Evolutionary conservation across 768 basidiomycete genomes (phyloP).

Genomic region (Auricularia sp.): DNA sequence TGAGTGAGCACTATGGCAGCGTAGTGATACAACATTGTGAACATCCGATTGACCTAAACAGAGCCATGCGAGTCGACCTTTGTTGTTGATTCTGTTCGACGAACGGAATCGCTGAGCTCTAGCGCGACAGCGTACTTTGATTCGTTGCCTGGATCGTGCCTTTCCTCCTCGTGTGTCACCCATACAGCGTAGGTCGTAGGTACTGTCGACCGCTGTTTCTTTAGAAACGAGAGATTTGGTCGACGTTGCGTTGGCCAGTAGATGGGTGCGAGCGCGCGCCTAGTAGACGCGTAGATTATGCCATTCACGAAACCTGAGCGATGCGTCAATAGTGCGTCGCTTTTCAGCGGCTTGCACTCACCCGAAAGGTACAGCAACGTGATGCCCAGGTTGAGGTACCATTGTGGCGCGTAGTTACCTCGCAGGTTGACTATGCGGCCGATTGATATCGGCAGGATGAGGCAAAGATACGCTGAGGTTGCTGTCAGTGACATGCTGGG

Average conservation of each 20-base stretch:
- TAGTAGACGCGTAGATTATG: not conserved
- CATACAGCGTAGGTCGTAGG: not conserved
- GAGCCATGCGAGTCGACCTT: not conserved
- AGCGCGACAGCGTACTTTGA: not conserved
- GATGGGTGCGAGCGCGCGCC: not conserved
- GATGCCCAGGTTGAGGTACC: not conserved
- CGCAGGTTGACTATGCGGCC: not conserved
- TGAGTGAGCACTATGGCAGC: too few species aligned
- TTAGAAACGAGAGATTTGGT: not conserved
- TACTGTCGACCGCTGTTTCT: not conserved
- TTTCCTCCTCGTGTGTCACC: not conserved
- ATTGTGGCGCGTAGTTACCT: not conserved
- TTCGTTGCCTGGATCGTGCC: not conserved
- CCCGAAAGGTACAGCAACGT: not conserved
- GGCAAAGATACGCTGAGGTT: not conserved
- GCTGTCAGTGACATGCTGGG: too few species aligned
- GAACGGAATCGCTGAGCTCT: not conserved
- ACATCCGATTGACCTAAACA: not conserved
- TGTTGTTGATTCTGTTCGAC: not conserved
- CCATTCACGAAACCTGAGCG: not conserved
- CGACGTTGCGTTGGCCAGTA: not conserved
- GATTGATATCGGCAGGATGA: not conserved
- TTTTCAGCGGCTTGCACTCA: not conserved
- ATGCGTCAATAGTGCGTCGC: not conserved
- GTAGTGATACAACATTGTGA: too few species aligned